phyloP scores from a whole-genome alignment of 1,139 yeast genomes.

The Pichia sp. region DNA sequence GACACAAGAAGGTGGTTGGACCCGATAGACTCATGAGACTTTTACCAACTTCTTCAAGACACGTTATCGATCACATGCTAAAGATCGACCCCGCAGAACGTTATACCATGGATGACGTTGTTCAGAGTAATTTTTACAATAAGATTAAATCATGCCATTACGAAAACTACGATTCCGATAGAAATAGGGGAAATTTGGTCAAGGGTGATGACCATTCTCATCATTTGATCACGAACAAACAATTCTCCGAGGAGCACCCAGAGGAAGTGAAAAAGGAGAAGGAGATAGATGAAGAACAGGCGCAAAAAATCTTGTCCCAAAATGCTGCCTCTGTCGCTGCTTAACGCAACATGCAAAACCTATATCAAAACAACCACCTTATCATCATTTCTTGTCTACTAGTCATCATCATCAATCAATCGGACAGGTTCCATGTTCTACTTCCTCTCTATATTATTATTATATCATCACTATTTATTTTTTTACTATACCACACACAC shows the following conservation, averaged over 20 bases:
- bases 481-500: too few species aligned
- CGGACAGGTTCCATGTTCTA: too few species aligned
- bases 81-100: slow-evolving; percentile 61
- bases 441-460: too few species aligned
- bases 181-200: slow-evolving; percentile 10
- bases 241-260: slow-evolving; percentile 38
- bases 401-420: too few species aligned
- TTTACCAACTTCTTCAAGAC: slow-evolving; percentile 81
- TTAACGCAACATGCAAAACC: too few species aligned
- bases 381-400: too few species aligned
- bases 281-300: slow-evolving; percentile 27
- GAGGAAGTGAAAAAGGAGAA: slow-evolving; percentile 32
- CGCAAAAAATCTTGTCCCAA: slow-evolving; percentile 12
- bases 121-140: slow-evolving; percentile 64
- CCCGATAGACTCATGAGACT: slow-evolving; percentile 85
- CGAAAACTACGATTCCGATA: slow-evolving; percentile 11
- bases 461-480: too few species aligned
- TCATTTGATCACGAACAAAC: slow-evolving; percentile 47
- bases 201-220: slow-evolving; percentile 36
- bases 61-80: slow-evolving; percentile 68
- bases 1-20: slow-evolving; percentile 38
- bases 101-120: slow-evolving; percentile 61
- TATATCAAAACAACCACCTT: too few species aligned
- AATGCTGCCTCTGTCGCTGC: too few species aligned
- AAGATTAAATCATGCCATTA: slow-evolving; percentile 40